A percentile compares a stretch with the other conserved stretches of the same genome.
Conservation (phyloP, 1,139 yeast species). For the Eremothecium gossypii region DNA sequence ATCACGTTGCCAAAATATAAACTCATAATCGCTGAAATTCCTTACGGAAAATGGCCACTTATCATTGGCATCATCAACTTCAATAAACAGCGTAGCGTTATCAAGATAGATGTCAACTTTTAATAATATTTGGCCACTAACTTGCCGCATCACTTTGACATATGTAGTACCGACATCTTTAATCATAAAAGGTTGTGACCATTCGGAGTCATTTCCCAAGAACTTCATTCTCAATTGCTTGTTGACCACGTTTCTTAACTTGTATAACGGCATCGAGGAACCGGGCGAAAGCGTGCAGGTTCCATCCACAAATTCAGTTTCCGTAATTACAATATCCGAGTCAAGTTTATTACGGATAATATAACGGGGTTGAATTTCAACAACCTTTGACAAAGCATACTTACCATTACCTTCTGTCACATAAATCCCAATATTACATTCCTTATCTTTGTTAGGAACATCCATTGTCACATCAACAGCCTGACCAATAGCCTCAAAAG, state of each 20-base stretch:
- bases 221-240: slow-evolving; percentile 56
- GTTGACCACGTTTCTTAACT: slow-evolving; percentile 22
- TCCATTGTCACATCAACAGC: slow-evolving; percentile 56
- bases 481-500: slow-evolving; percentile 89
- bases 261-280: slow-evolving; percentile 53
- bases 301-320: slow-evolving; percentile 41
- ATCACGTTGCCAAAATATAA: slow-evolving; percentile 76
- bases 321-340: slow-evolving; percentile 42
- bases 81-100: slow-evolving; percentile 71
- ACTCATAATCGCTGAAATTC: slow-evolving; percentile 79
- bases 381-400: slow-evolving; percentile 66
- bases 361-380: slow-evolving; percentile 77
- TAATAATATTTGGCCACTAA: slow-evolving; percentile 57
- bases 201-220: slow-evolving; percentile 47
- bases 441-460: slow-evolving; percentile 49
- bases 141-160: slow-evolving; percentile 54
- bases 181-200: slow-evolving; percentile 86
- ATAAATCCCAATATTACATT: slow-evolving; percentile 66
- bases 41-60: slow-evolving; percentile 91
- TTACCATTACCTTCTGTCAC: slow-evolving; percentile 84
- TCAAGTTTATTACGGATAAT: slow-evolving; percentile 55
- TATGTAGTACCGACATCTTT: slow-evolving; percentile 77
- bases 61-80: slow-evolving; percentile 60
- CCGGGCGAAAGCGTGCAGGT: slow-evolving; percentile 52
- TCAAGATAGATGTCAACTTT: slow-evolving; percentile 70